Evolutionary conservation across 1,139 yeast species (phyloP).

Genomic region (Yamadazyma mexicana): DNA sequence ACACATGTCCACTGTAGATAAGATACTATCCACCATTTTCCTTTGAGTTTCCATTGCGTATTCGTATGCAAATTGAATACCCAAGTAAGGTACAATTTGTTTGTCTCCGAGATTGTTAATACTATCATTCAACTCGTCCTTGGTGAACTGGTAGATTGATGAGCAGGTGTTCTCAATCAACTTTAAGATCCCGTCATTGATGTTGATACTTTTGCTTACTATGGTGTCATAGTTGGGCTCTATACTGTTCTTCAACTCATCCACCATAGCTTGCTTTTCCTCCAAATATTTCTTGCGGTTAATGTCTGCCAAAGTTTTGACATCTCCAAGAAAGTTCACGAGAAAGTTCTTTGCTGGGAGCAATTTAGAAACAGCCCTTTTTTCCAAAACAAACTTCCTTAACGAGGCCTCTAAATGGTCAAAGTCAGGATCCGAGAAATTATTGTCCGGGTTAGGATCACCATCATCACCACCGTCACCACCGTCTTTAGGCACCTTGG

Average conservation of each 20-base stretch:
- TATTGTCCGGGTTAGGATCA: constrained; percentile 28
- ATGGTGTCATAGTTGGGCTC: constrained; percentile 65
- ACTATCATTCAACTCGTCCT: constrained; percentile 50
- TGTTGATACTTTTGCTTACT: constrained; percentile 50
- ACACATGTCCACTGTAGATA: constrained; percentile 60
- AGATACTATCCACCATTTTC: constrained; percentile 62
- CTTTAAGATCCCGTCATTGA: constrained; percentile 60
- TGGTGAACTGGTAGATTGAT: constrained; percentile 62
- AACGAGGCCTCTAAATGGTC: constrained; percentile 82
- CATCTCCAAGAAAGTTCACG: constrained; percentile 65
- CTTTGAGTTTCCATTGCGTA: constrained; percentile 73
- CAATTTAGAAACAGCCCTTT: constrained; percentile 83
- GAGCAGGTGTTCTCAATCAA: constrained; percentile 63
- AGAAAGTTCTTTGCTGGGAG: constrained; percentile 90
- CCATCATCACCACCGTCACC: constrained; percentile 28
- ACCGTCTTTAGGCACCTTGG: constrained; percentile 32
- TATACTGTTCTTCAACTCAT: constrained; percentile 50
- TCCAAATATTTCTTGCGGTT: constrained; percentile 58
- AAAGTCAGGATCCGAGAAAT: constrained; percentile 58
- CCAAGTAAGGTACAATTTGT: constrained; percentile 58
- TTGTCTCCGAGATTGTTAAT: constrained; percentile 58
- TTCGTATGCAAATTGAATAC: constrained; percentile 64
- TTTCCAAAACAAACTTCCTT: constrained; percentile 83
- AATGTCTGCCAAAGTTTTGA: constrained; percentile 56
- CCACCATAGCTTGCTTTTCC: constrained; percentile 46